These are phyloP conservation scores for Podaxis sp. DNA, from an alignment of 768 basidiomycete species.

Conservation along the genomic window DNA sequence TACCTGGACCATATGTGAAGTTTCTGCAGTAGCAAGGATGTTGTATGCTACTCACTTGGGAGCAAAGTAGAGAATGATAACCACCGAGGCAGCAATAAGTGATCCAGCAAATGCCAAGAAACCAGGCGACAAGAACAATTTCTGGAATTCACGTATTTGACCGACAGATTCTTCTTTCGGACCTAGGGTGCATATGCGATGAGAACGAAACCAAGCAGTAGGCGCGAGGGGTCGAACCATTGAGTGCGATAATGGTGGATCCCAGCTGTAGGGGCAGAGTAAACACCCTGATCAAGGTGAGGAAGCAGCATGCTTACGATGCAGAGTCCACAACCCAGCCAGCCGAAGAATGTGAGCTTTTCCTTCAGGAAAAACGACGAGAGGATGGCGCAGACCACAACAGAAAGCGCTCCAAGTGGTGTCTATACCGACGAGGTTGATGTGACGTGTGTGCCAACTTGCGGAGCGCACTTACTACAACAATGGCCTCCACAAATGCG, in stretches of 20 bases:
- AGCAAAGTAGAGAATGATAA: conserved; percentile 80
- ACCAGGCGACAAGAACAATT: conserved; percentile 77
- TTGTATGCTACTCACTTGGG: conserved; percentile 52
- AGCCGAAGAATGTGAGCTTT: conserved; percentile 92
- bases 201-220: conserved; percentile 15
- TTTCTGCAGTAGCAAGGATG: background rate
- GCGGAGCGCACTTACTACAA: conserved; percentile 61
- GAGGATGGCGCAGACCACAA: conserved; percentile 91
- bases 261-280: conserved; percentile 53
- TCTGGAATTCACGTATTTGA: conserved; percentile 68
- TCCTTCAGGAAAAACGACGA: conserved; percentile 94
- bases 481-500: conserved; percentile 88
- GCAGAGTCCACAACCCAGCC: conserved; percentile 91
- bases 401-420: conserved; percentile 93
- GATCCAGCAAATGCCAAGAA: conserved; percentile 73
- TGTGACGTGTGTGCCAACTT: background rate
- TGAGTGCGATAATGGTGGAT: conserved; percentile 87
- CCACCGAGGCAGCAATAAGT: conserved; percentile 61
- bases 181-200: conserved; percentile 38
- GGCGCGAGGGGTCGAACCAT: conserved; percentile 45
- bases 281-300: background rate
- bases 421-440: conserved; percentile 46
- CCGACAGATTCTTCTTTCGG: conserved; percentile 71
- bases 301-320: conserved; percentile 54
- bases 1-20: conserved; percentile 40